Percentiles rank a stretch among this genome's conserved stretches.
These are phyloP conservation scores for Lecanoromycetidae sp. DNA, from an alignment of 2,329 filamentous ascomycete genomes.

Conservation along the genomic window DNA sequence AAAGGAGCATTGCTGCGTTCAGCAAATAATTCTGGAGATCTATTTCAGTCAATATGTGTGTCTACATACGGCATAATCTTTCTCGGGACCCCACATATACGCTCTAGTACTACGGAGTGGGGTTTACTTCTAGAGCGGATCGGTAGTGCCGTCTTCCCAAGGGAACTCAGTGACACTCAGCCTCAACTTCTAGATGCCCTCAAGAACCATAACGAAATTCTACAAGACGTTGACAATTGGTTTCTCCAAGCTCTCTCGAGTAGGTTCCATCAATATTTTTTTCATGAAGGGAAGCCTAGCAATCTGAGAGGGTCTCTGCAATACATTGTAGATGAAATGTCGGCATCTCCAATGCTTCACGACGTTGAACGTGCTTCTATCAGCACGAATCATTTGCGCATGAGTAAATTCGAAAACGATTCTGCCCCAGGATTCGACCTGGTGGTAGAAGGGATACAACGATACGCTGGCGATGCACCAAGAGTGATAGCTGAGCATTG, in stretches of 20 bases:
- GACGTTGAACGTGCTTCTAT: conserved; percentile 64
- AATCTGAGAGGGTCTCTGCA: conserved; percentile 34
- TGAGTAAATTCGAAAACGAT: conserved; percentile 58
- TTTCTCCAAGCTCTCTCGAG: conserved; percentile 62
- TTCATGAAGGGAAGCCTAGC: conserved; percentile 61
- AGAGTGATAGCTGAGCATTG: conserved; percentile 45
- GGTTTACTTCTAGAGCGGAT: conserved; percentile 18
- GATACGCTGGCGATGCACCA: conserved; percentile 41
- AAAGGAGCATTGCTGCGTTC: conserved; percentile 18
- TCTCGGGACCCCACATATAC: conserved; percentile 18
- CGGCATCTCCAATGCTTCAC: conserved; percentile 56
- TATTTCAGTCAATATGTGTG: conserved; percentile 17
- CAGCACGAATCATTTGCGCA: conserved; percentile 56
- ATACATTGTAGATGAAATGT: conserved; percentile 55
- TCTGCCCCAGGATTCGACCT: conserved; percentile 53
- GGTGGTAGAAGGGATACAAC: conserved; percentile 36
- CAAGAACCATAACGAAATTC: conserved; percentile 60
- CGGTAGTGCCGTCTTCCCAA: conserved; percentile 38
- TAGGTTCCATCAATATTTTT: conserved; percentile 62
- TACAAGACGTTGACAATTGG: conserved; percentile 60
- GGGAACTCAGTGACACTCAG: conserved; percentile 54
- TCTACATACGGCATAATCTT: conserved; percentile 19
- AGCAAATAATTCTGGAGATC: conserved; percentile 13
- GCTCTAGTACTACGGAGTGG: conserved; percentile 18
- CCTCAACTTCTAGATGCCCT: conserved; percentile 56